Evolutionary conservation across 2,329 filamentous ascomycete species (phyloP).

Genomic region (Neonectria magnoliae): DNA sequence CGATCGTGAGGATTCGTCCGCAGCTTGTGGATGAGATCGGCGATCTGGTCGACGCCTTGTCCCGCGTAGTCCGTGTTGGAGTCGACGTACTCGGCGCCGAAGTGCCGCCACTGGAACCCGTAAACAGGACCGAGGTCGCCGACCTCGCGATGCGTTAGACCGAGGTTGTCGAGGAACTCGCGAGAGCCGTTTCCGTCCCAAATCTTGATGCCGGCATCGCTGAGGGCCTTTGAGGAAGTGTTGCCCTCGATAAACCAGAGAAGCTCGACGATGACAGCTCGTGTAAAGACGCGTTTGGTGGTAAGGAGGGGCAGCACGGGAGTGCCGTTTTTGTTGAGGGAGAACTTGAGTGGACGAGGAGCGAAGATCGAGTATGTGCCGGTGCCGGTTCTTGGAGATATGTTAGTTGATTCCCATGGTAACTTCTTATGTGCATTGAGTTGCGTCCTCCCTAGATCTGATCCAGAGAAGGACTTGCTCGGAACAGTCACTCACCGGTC

Average conservation of each 20-base stretch:
- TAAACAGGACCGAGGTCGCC: slow-evolving; percentile 97
- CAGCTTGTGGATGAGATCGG: slow-evolving; percentile 88
- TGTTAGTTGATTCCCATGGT: background rate
- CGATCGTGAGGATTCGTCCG: slow-evolving; percentile 86
- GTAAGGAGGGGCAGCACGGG: slow-evolving; percentile 91
- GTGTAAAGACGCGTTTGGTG: slow-evolving; percentile 94
- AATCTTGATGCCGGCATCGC: slow-evolving; percentile 87
- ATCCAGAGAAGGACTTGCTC: background rate
- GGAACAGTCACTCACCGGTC: slow-evolving; percentile 69
- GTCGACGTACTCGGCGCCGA: slow-evolving; percentile 89
- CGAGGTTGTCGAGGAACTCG: slow-evolving; percentile 86
- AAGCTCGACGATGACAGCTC: slow-evolving; percentile 89
- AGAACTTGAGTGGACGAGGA: slow-evolving; percentile 86
- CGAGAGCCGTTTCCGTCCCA: slow-evolving; percentile 98
- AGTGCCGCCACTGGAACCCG: slow-evolving; percentile 99
- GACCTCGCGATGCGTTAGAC: slow-evolving; percentile 80
- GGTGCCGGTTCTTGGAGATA: slow-evolving; percentile 78
- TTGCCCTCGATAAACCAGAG: slow-evolving; percentile 93
- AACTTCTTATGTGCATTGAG: background rate
- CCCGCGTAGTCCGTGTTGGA: slow-evolving; percentile 83
- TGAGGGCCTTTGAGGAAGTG: slow-evolving; percentile 82
- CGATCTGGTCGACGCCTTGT: slow-evolving; percentile 91
- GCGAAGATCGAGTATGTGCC: slow-evolving; percentile 92
- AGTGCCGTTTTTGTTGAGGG: slow-evolving; percentile 69
- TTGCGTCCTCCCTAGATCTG: background rate